A percentile compares a stretch with the other conserved stretches of the same genome.
Conservation (phyloP, 2,329 filamentous ascomycete species). For the Verticillium nubilum region DNA sequence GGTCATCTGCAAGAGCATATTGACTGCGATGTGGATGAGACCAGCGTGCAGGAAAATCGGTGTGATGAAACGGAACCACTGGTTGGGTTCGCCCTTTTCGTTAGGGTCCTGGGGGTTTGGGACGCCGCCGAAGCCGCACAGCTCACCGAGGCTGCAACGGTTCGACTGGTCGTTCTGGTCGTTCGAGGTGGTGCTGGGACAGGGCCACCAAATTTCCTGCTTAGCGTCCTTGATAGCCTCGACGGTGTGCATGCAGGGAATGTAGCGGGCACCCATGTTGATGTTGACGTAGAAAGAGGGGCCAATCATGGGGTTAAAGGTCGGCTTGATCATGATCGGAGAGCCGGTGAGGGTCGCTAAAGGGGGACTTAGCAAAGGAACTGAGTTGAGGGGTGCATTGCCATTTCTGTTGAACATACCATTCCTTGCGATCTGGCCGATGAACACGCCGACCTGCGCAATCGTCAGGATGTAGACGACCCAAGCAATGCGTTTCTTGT, state of each 20-base stretch:
- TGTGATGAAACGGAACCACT: constrained; percentile 95
- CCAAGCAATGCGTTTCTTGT: constrained; percentile 62
- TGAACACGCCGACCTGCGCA: constrained; percentile 78
- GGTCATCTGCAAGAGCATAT: constrained; percentile 84
- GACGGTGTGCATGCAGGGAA: constrained; percentile 90
- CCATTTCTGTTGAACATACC: constrained; percentile 47
- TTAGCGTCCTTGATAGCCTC: constrained; percentile 53
- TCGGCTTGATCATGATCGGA: constrained; percentile 72
- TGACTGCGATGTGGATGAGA: constrained; percentile 92
- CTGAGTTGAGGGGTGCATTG: too few species aligned
- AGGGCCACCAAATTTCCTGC: constrained; percentile 59
- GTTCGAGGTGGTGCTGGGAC: constrained; percentile 69
- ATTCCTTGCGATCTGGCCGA: constrained; percentile 81
- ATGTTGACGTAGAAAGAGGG: constrained; percentile 87
- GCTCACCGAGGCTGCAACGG: constrained; percentile 67
- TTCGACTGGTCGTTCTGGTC: constrained; percentile 40
- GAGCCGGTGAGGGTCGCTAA: constrained; percentile 71
- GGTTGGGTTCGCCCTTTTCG: constrained; percentile 65
- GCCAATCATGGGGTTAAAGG: constrained; percentile 96
- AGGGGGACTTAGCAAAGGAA: constrained; percentile 1
- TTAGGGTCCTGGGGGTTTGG: constrained; percentile 54
- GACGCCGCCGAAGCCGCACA: constrained; percentile 80
- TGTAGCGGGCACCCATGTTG: constrained; percentile 92
- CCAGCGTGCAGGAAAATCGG: constrained; percentile 96
- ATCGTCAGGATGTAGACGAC: constrained; percentile 76